These are phyloP conservation scores for Cardiospermum halicacabum DNA, from an alignment of 345 rosid species.

Conservation along the genomic window DNA sequence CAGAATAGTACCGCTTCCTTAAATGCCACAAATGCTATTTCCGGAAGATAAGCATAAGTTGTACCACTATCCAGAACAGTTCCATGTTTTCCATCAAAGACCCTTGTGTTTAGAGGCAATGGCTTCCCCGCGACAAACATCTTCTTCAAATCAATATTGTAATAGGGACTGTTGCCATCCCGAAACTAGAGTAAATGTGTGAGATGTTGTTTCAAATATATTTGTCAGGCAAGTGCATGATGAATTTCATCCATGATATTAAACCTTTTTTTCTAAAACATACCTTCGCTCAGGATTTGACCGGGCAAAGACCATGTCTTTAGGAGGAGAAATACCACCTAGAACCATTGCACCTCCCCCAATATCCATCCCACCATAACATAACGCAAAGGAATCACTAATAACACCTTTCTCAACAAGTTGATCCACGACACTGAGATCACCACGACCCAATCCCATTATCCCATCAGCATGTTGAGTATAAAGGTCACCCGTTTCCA, in stretches of 20 bases:
- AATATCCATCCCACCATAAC: conserved; percentile 93
- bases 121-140: conserved; percentile 85
- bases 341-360: conserved; percentile 98
- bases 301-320: conserved; percentile 61
- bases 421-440: conserved; percentile 85
- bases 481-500: conserved; percentile 88
- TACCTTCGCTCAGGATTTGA: conserved; percentile 84
- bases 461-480: conserved; percentile 93
- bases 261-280: conserved; percentile 30
- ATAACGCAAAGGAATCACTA: conserved; percentile 80
- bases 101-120: conserved; percentile 46
- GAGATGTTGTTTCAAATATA: conserved; percentile 63
- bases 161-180: conserved; percentile 99
- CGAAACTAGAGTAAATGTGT: conserved; percentile 97
- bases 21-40: conserved; percentile 64
- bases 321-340: conserved; percentile 63
- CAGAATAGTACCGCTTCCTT: conserved; percentile 63
- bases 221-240: conserved; percentile 42
- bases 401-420: conserved; percentile 77
- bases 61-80: conserved; percentile 89
- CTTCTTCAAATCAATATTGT: conserved; percentile 93
- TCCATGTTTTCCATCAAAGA: conserved; percentile 75
- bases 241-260: conserved; percentile 24
- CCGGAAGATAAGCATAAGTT: conserved; percentile 88
- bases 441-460: conserved; percentile 92